Base-by-base conservation (phyloP, 495 filamentous ascomycete genomes). In the Massariosphaeria phaeospora region DNA sequence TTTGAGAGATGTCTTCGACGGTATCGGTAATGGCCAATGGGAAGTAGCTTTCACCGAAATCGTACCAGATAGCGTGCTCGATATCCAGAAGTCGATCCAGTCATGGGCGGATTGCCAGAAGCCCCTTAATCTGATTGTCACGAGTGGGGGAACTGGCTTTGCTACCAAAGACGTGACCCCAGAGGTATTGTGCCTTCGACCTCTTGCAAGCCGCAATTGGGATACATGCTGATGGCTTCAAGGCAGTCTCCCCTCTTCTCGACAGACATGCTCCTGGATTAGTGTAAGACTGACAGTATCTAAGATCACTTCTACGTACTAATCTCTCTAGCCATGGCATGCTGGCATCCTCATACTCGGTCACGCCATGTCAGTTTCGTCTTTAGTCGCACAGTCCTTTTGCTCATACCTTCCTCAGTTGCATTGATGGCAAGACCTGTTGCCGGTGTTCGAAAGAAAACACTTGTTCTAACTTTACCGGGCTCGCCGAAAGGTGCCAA, bases 381-480 rank as follows among this genome's bases (percentile, higher is more conserved):
- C 17, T 11, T 11, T 21, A n/a, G n/a, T n/a, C n/a, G n/a, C n/a
- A n/a, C n/a, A n/a, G n/a, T n/a, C n/a, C n/a, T n/a, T n/a, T n/a
- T 33, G 29, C 59, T 72, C 23, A 69, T 46, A 13, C 18, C 35
- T 5, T n/a, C n/a, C 57, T 0, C 23, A 95, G 89, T 97, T 72
- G 94, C 91, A n/a, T 82, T 95, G 73, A 97, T 97, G 93, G 85
- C 93, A 49, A 80, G 93, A 49, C 91, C 93, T 12, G 87, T 96
- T 45, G 94, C 94, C 42, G 93, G 93, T 9, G 84, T 94, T 10
- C 78, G 93, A 26, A 82, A 90, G 56, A 83, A 83, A 56, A 83
- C 89, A 5, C 70, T 99, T 44, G 89, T 99, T 38, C 72, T 96
- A 41, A 97, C 93, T 0, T 75, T 99, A 33, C 93, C 93, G 0